Base-by-base conservation (phyloP, 257 asterid genomes). In the Anisodus acutangulus region DNA sequence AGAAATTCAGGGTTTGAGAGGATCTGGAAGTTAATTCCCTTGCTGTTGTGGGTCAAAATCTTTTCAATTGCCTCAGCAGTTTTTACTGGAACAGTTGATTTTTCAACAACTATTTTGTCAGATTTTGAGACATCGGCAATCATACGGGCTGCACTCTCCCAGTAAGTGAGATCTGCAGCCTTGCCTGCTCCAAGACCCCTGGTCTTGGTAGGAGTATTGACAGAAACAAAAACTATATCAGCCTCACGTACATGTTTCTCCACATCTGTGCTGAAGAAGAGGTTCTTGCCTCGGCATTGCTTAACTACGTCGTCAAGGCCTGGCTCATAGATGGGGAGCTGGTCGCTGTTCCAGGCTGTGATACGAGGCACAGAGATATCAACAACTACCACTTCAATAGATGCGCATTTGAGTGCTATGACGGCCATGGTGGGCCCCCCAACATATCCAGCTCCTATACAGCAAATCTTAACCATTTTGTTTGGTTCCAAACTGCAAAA, bases 71-170 rank as follows among this genome's bases (percentile, higher is more conserved):
- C 88, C 86, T 86, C 86, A 3, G 88, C 88, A 39, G 88, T 86
- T 78, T 78, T 86, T 45, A 86, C 88, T 1, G 88, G 88, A 31
- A 86, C 88, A 45, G 88, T 82, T 13, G 88, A 86, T 70, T 86
- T 83, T 84, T 86, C 88, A 59, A 86, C 88, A 19, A 86, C 86
- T 60, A 86, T 86, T 16, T 86, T 86, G 71, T 86, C 81, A 57
- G 88, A 86, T 78, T 82, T 86, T 11, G 88, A 78, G 39, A 83
- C 88, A 47, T 86, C 88, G 17, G 88, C 88, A 39, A 86, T 86
- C 88, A 86, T 86, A 81, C 88, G 86, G 9, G 88, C 88, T 5
- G 88, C 88, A 78, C 88, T 83, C 85, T 86, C 88, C 88, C 88
- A 86, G 37, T 86, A 86, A 47, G 88, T 86, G 41, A 86, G 66